Evolutionary conservation across 805 yeast species (phyloP).

Genomic region (Saturnispora besseyi): DNA sequence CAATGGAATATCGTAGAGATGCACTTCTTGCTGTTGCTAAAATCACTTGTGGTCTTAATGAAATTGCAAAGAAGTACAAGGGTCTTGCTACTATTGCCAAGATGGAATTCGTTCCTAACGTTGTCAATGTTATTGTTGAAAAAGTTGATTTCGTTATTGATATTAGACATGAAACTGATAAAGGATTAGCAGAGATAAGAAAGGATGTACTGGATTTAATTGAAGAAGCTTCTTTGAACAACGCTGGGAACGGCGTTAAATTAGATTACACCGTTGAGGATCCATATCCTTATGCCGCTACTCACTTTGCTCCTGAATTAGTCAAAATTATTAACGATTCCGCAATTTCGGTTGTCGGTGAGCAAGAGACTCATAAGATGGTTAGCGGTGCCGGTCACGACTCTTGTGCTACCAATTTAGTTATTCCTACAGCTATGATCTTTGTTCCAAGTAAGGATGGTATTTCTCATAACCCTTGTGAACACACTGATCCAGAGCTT

Average conservation of each 20-base stretch:
- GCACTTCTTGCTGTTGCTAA: constrained; percentile 50
- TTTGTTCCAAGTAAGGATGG: constrained; percentile 65
- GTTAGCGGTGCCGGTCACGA: constrained; percentile 72
- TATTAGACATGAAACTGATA: constrained; percentile 46
- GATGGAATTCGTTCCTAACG: constrained; percentile 47
- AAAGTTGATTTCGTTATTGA: constrained; percentile 53
- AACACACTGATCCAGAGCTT: constrained; percentile 56
- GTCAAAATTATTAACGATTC: constrained; percentile 43
- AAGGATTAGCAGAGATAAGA: constrained; percentile 29
- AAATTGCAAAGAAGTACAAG: constrained; percentile 40
- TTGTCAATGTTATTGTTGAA: constrained; percentile 61
- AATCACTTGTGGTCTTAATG: constrained; percentile 48
- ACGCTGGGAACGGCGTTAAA: constrained; percentile 30
- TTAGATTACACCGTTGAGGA: constrained; percentile 40
- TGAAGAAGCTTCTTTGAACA: constrained; percentile 16
- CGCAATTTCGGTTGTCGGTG: constrained; percentile 42
- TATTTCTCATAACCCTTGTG: constrained; percentile 57
- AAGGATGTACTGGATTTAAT: constrained; percentile 29
- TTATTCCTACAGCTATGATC: constrained; percentile 65
- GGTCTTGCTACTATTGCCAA: constrained; percentile 57
- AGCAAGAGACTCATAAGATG: constrained; percentile 35
- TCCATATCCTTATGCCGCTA: constrained; percentile 33
- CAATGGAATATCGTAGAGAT: constrained; percentile 51
- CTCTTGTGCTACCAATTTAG: constrained; percentile 47
- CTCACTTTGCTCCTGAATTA: constrained; percentile 45